Evolutionary conservation across 495 filamentous ascomycete genomes (phyloP).

Genomic region (Penicillium ucsense): DNA sequence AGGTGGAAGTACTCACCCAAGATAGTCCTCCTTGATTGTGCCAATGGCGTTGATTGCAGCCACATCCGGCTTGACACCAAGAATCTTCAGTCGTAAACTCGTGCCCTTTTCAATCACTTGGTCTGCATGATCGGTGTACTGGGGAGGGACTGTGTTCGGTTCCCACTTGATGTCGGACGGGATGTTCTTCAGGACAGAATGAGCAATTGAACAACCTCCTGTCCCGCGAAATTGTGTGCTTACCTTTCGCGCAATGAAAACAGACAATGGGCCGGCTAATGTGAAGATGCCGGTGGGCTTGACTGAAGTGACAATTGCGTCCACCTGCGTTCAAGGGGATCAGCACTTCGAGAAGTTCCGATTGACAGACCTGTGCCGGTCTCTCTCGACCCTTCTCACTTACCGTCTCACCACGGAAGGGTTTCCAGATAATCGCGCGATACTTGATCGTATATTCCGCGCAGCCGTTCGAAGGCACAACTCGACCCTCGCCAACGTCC

Average conservation of each 20-base stretch:
- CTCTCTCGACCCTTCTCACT: constrained; percentile 15
- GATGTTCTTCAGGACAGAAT: constrained; percentile 53
- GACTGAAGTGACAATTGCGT: constrained; percentile 82
- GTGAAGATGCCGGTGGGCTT: constrained; percentile 90
- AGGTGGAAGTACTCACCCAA: constrained; percentile 34
- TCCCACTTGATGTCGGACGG: constrained; percentile 89
- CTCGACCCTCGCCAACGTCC: constrained; percentile 82
- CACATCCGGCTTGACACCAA: constrained; percentile 84
- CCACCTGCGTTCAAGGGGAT: constrained; percentile 46
- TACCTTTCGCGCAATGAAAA: constrained; percentile 86
- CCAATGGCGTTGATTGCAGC: constrained; percentile 93
- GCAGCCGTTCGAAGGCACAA: constrained; percentile 78
- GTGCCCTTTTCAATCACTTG: constrained; percentile 90
- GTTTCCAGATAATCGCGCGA: constrained; percentile 91
- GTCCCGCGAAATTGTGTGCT: constrained; percentile 10
- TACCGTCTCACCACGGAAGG: constrained; percentile 94
- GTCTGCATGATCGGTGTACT: constrained; percentile 80
- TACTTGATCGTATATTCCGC: constrained; percentile 94
- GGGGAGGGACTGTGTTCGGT: constrained; percentile 74
- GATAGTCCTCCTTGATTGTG: constrained; percentile 80
- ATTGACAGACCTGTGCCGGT: too few species aligned
- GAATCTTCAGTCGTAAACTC: constrained; percentile 84
- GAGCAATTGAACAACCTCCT: too few species aligned
- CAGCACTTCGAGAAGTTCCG: too few species aligned
- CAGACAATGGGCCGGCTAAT: constrained; percentile 73